Evolutionary conservation across 1,284 basidiomycete genomes (phyloP).

Genomic region (Pisolithus thermaeus): DNA sequence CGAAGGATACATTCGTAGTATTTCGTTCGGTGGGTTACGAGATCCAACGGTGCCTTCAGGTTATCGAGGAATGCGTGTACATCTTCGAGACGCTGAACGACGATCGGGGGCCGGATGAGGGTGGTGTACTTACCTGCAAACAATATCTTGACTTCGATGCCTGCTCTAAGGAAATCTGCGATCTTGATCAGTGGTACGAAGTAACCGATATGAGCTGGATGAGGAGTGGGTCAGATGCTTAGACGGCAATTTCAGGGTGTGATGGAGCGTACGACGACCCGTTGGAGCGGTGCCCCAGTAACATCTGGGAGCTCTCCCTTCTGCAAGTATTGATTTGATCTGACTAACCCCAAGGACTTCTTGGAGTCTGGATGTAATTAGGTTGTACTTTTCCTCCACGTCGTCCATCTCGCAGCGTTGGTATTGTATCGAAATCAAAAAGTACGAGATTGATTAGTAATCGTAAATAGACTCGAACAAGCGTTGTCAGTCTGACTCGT

Average conservation of each 20-base stretch:
- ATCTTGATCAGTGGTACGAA: constrained; percentile 95
- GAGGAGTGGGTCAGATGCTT: not conserved
- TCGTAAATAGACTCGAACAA: no score
- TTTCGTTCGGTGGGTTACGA: constrained; percentile 83
- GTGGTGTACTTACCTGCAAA: constrained; percentile 62
- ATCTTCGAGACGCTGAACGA: constrained; percentile 46
- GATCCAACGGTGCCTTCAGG: constrained; percentile 93
- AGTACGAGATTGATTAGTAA: no score
- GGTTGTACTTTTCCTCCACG: constrained; percentile 66
- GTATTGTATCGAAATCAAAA: no score
- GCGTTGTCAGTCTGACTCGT: no score
- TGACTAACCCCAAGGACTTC: constrained; percentile 87
- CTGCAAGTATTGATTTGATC: constrained; percentile 78
- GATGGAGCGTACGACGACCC: constrained; percentile 73
- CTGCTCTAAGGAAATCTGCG: constrained; percentile 92
- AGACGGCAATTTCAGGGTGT: not conserved
- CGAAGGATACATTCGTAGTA: constrained; percentile 87
- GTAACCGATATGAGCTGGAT: constrained; percentile 91
- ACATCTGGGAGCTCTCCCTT: constrained; percentile 72
- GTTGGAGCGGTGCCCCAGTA: constrained; percentile 96
- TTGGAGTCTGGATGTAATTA: constrained; percentile 84
- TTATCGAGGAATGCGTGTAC: constrained; percentile 98
- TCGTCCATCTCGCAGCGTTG: constrained; percentile 16
- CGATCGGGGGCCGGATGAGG: not conserved
- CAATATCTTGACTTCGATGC: constrained; percentile 85